Evolutionary conservation across 2,329 filamentous ascomycete genomes (phyloP), one percentile per base, ranked within the genome.

Genomic region (Hymenoscyphus repandus): DNA sequence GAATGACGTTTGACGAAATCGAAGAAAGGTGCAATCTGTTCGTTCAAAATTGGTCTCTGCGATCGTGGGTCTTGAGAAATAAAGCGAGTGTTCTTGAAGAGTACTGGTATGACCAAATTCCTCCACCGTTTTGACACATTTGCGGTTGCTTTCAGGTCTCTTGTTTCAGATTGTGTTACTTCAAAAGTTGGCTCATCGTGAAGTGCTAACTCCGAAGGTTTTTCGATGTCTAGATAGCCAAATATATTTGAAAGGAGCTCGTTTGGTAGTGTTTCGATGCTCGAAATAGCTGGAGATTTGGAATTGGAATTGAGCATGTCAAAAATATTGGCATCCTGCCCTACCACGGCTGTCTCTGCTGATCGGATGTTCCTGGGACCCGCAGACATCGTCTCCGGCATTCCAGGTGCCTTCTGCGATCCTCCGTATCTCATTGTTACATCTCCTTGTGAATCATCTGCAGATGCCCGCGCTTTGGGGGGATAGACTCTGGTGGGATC

Each of bases 221-320:
- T 72, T 2, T 70, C 63, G 0, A 60, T 60, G 57, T 78, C 74
- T 42, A 86, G 70, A 59, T 74, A 75, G n/a, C 66, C 68, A 58
- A 86, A 72, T 56, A 86, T 76, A 2, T 78, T 71, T 47, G 75
- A 64, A 18, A 85, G 67, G 41, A 87, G 68, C 68, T 88, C 84
- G 55, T 78, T 79, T 2, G 83, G 84, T 17, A 87, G 72, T 40
- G 41, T 44, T 41, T 58, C 45, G 36, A 66, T 60, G 9, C 58
- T 51, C 7, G 45, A 45, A n/a, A 27, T 38, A 18, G 34, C 15
- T 5, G 12, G 4, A n/a, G 17, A 15, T n/a, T 20, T 11, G 5
- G 13, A 11, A 5, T 18, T 40, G 38, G 38, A 20, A 20, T 5
- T n/a, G 38, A 18, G 17, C 34, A 11, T 17, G 15, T 37, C 34